phyloP scores from a whole-genome alignment of 208 protist genomes.

The Crithidia thermophila region DNA sequence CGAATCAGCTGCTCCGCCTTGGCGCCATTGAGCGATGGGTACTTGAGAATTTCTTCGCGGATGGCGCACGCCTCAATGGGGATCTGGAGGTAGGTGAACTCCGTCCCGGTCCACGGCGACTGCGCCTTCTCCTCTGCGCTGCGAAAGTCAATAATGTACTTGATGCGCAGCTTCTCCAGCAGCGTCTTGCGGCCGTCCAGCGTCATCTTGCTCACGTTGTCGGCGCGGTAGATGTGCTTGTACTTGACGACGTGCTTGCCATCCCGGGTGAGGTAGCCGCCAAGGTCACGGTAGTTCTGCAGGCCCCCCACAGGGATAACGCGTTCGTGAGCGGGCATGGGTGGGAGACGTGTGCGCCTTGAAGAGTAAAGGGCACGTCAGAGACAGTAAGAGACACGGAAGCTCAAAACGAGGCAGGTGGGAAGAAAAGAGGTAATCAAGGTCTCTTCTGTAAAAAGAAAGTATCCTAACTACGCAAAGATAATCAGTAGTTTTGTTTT shows the following conservation, averaged over 20 bases:
- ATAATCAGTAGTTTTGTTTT: too few species aligned
- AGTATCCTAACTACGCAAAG: too few species aligned
- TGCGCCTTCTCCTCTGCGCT: constrained; percentile 21
- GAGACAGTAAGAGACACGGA: too few species aligned
- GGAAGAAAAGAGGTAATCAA: too few species aligned
- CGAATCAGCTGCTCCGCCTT: constrained; percentile 25
- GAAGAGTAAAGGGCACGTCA: too few species aligned
- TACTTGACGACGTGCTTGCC: constrained; percentile 28
- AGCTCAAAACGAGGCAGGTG: too few species aligned
- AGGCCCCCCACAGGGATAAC: constrained; percentile 15
- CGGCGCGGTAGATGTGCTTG: constrained; percentile 41
- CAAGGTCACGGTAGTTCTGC: constrained; percentile 51
- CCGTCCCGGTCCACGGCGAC: constrained; percentile 9
- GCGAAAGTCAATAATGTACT: constrained; percentile 50
- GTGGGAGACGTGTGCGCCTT: too few species aligned
- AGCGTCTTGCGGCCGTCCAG: constrained; percentile 24
- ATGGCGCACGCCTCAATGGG: constrained; percentile 30
- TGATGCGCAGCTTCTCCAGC: constrained; percentile 26
- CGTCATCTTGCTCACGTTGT: constrained; percentile 27
- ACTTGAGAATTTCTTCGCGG: not conserved
- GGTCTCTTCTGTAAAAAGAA: too few species aligned
- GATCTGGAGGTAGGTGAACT: constrained; percentile 22
- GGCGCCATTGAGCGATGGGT: constrained; percentile 14
- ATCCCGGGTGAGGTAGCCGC: constrained; percentile 42
- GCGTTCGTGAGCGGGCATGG: constrained; percentile 16